A percentile compares a stretch with the other conserved stretches of the same genome.
Evolutionary conservation across 805 yeast genomes (phyloP).

Genomic region (Ogataea wickerhamii): DNA sequence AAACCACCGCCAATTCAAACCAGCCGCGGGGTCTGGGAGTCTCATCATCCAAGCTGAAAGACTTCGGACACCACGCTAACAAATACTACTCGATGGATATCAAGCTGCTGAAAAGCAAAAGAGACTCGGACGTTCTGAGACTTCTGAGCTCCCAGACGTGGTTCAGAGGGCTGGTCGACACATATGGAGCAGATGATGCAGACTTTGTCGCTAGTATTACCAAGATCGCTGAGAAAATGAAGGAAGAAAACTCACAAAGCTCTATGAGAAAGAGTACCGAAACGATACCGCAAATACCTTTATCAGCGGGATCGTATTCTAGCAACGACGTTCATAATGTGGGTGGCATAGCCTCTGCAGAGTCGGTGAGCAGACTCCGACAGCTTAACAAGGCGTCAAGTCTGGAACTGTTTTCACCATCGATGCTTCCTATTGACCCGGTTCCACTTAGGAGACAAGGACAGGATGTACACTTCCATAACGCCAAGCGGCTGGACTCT

Average conservation of each 20-base stretch:
- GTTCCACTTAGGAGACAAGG: neutral
- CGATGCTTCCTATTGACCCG: neutral
- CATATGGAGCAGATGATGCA: slow-evolving; percentile 13
- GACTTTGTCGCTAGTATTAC: slow-evolving; percentile 11
- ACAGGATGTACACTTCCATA: slow-evolving; percentile 3
- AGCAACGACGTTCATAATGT: neutral
- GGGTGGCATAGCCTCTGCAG: neutral
- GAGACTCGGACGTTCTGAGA: slow-evolving; percentile 47
- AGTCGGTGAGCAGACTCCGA: neutral
- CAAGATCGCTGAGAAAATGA: slow-evolving; percentile 5
- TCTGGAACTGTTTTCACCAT: neutral
- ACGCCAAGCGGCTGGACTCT: slow-evolving; percentile 9
- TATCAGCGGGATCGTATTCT: slow-evolving; percentile 7
- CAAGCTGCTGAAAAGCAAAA: slow-evolving; percentile 50
- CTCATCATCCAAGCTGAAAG: slow-evolving; percentile 47
- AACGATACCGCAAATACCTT: slow-evolving; percentile 3
- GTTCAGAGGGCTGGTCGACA: slow-evolving; percentile 35
- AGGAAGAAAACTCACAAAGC: neutral
- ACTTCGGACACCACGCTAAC: slow-evolving; percentile 68
- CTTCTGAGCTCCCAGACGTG: slow-evolving; percentile 45
- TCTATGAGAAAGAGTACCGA: neutral
- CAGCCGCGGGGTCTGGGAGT: slow-evolving; percentile 10
- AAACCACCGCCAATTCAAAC: neutral
- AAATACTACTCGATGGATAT: slow-evolving; percentile 66
- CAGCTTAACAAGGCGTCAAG: neutral